These are phyloP conservation scores for Xylaria sp. DNA, from an alignment of 2,329 filamentous ascomycete species.

Conservation along the genomic window DNA sequence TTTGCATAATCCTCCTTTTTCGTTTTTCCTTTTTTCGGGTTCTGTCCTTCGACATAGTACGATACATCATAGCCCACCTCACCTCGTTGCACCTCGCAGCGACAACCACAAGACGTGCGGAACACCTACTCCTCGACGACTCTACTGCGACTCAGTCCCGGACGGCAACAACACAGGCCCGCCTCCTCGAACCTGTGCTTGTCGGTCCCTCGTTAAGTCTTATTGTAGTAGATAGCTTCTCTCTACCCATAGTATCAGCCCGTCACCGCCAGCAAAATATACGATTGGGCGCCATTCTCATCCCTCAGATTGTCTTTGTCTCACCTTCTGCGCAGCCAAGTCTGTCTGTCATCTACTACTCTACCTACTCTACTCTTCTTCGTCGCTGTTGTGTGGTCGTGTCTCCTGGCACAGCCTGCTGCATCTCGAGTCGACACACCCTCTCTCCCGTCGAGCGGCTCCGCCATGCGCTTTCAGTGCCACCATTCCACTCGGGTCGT, in stretches of 20 bases:
- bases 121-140: no score
- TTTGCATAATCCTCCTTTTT: background rate
- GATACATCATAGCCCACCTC: background rate
- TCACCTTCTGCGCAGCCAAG: no score
- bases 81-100: background rate
- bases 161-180: no score
- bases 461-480: constrained; percentile 22
- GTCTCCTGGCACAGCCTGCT: background rate
- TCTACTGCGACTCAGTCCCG: no score
- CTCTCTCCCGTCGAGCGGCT: constrained; percentile 7
- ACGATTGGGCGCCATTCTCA: background rate
- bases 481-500: constrained; percentile 19
- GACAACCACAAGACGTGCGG: background rate
- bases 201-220: background rate
- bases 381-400: constrained; percentile 2
- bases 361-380: background rate
- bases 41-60: background rate
- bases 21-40: background rate
- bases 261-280: background rate
- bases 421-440: constrained; percentile 3
- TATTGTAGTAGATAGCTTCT: background rate
- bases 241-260: background rate
- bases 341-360: background rate
- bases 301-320: background rate
- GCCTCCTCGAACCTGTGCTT: background rate